These are phyloP conservation scores for Grosmannia penicillata DNA, from an alignment of 2,329 filamentous ascomycete species.

Conservation along the genomic window DNA sequence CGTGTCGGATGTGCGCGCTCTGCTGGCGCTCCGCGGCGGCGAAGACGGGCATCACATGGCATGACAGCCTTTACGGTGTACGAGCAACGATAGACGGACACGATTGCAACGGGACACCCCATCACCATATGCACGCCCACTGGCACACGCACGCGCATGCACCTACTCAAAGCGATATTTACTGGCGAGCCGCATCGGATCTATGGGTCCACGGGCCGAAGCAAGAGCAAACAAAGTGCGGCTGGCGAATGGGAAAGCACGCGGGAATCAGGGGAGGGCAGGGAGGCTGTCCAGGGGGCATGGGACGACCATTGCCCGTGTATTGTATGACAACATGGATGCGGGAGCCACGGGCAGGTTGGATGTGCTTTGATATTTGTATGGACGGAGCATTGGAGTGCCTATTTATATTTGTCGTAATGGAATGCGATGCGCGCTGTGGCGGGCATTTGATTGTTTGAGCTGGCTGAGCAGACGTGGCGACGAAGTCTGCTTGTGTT, in stretches of 20 bases:
- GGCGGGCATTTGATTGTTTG: too few species aligned
- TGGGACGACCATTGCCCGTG: too few species aligned
- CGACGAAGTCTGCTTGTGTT: too few species aligned
- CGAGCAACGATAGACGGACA: not conserved
- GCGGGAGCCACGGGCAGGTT: too few species aligned
- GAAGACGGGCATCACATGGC: conserved; percentile 54
- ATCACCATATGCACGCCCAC: too few species aligned
- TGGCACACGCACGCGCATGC: too few species aligned
- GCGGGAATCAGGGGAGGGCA: not conserved
- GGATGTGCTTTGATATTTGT: too few species aligned
- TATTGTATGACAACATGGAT: not conserved
- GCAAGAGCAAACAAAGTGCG: too few species aligned
- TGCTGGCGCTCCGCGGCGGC: conserved; percentile 77
- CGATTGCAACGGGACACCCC: not conserved
- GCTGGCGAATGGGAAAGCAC: not conserved
- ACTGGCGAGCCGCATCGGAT: not conserved
- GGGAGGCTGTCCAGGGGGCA: not conserved
- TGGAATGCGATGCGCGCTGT: too few species aligned
- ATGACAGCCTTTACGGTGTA: conserved; percentile 12
- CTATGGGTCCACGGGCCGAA: too few species aligned
- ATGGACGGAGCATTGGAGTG: not conserved
- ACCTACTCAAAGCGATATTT: not conserved
- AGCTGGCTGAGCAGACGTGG: too few species aligned
- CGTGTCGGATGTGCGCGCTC: conserved; percentile 83
- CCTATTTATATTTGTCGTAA: not conserved